phyloP scores from a whole-genome alignment of 106 monocot genomes.

The Allium cepa region DNA sequence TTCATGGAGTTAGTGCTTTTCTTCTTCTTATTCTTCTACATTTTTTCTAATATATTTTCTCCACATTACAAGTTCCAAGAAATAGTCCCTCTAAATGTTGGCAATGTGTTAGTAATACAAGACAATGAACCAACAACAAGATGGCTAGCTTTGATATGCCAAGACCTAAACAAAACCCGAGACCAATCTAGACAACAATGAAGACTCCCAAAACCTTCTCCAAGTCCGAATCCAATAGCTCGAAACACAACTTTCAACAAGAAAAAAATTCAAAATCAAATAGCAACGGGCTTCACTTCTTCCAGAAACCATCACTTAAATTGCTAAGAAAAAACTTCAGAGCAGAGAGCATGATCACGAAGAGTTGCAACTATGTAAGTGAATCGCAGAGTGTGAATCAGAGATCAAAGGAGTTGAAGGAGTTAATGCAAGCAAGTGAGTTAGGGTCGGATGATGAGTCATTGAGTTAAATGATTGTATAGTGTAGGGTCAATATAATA shows the following conservation, averaged over 20 bases:
- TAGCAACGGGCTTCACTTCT: slow-evolving; percentile 32
- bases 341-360: too few relatives aligned
- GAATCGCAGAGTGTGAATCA: slow-evolving; percentile 17
- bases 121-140: slow-evolving; percentile 69
- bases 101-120: too few relatives aligned
- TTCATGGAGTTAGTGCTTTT: too few relatives aligned
- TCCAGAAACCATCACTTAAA: slow-evolving; percentile 74
- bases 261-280: slow-evolving; percentile 30
- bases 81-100: too few relatives aligned
- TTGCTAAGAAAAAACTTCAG: too few relatives aligned
- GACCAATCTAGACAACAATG: slow-evolving; percentile 1
- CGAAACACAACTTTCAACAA: too few relatives aligned
- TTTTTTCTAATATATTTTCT: not conserved
- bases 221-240: too few relatives aligned
- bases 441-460: slow-evolving; percentile 41
- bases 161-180: slow-evolving; percentile 63
- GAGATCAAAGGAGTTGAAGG: too few relatives aligned
- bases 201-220: too few relatives aligned
- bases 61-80: too few relatives aligned
- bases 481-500: not conserved
- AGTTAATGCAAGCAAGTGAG: slow-evolving; percentile 35
- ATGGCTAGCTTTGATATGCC: slow-evolving; percentile 70
- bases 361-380: slow-evolving; percentile 55
- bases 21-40: not conserved
- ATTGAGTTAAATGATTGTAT: not conserved